Conservation (phyloP, 495 filamentous ascomycete species). For the Annulohypoxylon maeteangense region DNA sequence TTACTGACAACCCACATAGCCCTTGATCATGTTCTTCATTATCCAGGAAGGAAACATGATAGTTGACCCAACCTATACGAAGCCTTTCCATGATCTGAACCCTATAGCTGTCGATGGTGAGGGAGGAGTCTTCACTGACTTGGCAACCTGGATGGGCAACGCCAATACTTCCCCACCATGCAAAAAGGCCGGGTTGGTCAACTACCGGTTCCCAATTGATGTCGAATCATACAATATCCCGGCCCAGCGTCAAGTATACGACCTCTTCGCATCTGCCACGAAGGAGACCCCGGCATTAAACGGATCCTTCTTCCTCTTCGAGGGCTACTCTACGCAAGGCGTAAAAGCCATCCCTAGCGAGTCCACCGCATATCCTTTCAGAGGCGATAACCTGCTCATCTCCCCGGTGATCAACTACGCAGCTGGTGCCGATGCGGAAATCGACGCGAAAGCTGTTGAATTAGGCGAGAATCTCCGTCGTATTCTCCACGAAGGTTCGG, state of each 20-base stretch:
- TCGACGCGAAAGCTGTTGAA: constrained; percentile 46
- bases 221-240: constrained; percentile 53
- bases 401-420: constrained; percentile 54
- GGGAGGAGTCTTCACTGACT: constrained; percentile 53
- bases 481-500: constrained; percentile 55
- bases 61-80: constrained; percentile 52
- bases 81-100: constrained; percentile 55
- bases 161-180: constrained; percentile 47
- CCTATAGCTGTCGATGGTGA: constrained; percentile 44
- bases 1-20: constrained; percentile 32
- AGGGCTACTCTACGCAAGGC: constrained; percentile 62
- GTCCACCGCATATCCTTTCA: constrained; percentile 51
- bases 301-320: constrained; percentile 64
- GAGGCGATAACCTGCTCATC: constrained; percentile 57
- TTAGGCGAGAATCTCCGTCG: constrained; percentile 57
- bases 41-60: constrained; percentile 57
- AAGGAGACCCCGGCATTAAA: constrained; percentile 36
- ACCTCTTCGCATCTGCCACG: constrained; percentile 52
- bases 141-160: constrained; percentile 56
- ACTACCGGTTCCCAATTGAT: constrained; percentile 61
- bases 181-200: constrained; percentile 53
- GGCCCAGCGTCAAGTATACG: constrained; percentile 54
- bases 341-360: constrained; percentile 53
- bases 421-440: constrained; percentile 51
- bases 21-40: constrained; percentile 58